Percentiles rank a stretch among this genome's conserved stretches.
Evolutionary conservation across 305 asterid genomes (phyloP).

Genomic region (Fraxinus greggii): DNA sequence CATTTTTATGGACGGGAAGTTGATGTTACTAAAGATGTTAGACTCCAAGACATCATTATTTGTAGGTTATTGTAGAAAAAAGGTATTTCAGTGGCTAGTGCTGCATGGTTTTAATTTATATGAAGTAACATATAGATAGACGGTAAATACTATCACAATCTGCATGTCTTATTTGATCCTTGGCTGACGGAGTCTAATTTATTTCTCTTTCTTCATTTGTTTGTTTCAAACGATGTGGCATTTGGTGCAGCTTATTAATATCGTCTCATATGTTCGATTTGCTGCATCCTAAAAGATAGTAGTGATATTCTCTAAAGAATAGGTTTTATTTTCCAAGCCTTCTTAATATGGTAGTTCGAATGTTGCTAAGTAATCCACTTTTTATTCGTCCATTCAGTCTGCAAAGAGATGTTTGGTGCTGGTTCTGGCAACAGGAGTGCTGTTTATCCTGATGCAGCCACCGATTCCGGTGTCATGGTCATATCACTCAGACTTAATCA

Average conservation of each 20-base stretch:
- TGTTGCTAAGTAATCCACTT: slow-evolving; percentile 18
- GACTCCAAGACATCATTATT: not conserved
- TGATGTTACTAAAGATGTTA: not conserved
- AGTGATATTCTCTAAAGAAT: not conserved
- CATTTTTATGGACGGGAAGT: not conserved
- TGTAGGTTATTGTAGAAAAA: not conserved
- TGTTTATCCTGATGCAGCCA: slow-evolving; percentile 89
- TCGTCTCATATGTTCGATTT: not conserved
- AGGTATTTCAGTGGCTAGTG: not conserved
- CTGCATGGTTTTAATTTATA: not conserved
- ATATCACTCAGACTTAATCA: slow-evolving; percentile 73
- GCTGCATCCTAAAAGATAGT: slow-evolving; percentile 1
- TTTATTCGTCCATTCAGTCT: slow-evolving; percentile 50
- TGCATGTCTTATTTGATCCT: not conserved
- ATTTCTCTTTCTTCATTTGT: not conserved
- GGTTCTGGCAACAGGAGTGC: slow-evolving; percentile 78
- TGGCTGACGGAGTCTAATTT: not conserved
- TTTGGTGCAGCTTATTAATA: not conserved
- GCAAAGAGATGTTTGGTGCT: slow-evolving; percentile 89
- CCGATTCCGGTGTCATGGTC: slow-evolving; percentile 82
- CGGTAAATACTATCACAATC: not conserved
- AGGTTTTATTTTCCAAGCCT: not conserved
- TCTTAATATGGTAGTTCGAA: not conserved
- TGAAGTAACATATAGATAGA: not conserved
- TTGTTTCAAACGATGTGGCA: slow-evolving; percentile 18